phyloP scores from a whole-genome alignment of 768 basidiomycete genomes.

The Mycena sanguinolenta region DNA sequence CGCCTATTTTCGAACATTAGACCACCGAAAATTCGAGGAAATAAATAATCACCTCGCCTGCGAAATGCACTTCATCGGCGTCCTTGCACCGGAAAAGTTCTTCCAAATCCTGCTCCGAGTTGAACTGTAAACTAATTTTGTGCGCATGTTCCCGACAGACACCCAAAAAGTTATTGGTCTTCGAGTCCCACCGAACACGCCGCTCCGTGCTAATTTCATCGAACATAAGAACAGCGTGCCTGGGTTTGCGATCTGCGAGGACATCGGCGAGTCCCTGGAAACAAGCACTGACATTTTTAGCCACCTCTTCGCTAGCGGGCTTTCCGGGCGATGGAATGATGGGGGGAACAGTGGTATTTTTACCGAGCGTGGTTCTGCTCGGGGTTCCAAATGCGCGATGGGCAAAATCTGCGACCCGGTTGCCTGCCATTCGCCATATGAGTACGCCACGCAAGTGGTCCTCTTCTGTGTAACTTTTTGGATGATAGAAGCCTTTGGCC shows the following conservation, averaged over 20 bases:
- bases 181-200: constrained; percentile 41
- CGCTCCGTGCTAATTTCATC: constrained; percentile 47
- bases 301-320: constrained; percentile 34
- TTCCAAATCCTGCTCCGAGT: constrained; percentile 38
- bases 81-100: constrained; percentile 35
- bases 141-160: constrained; percentile 44
- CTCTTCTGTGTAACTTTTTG: constrained; percentile 41
- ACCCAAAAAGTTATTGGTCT: constrained; percentile 45
- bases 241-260: constrained; percentile 15
- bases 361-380: constrained; percentile 33
- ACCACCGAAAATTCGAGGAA: no score
- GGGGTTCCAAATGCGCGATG: constrained; percentile 39
- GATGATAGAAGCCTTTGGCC: constrained; percentile 37
- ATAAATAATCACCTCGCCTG: constrained; percentile 37
- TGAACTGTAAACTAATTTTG: constrained; percentile 38
- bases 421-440: constrained; percentile 41
- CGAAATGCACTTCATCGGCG: constrained; percentile 41
- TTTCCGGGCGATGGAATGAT: constrained; percentile 33
- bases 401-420: constrained; percentile 38
- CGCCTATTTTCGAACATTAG: no score
- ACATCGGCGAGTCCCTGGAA: constrained; percentile 29
- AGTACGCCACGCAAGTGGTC: constrained; percentile 39
- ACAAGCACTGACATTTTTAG: constrained; percentile 34
- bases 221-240: constrained; percentile 45
- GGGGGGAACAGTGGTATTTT: constrained; percentile 32